Evolutionary conservation across 129 eudicot species (phyloP).

Genomic region (Artemisia tridentata): DNA sequence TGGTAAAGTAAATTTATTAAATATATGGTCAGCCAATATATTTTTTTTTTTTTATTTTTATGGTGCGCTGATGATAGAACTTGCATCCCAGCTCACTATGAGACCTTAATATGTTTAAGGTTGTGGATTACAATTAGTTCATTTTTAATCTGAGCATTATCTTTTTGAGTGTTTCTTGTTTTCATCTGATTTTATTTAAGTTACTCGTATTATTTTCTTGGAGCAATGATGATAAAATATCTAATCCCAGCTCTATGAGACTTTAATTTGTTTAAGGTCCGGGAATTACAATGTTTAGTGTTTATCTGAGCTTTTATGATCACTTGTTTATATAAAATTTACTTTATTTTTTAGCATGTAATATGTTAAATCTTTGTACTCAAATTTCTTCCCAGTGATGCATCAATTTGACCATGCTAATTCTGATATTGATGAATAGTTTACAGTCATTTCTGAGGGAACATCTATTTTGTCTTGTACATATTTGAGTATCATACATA

Average conservation of each 20-base stretch:
- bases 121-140: constrained; percentile 38
- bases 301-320: constrained; percentile 28
- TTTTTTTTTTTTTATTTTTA: too few species aligned
- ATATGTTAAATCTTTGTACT: too few species aligned
- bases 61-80: constrained; percentile 36
- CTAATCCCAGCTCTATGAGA: constrained; percentile 53
- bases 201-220: too few species aligned
- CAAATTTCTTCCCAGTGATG: constrained; percentile 27
- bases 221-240: constrained; percentile 41
- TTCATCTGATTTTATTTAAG: too few species aligned
- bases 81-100: constrained; percentile 49
- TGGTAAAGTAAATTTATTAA: too few species aligned
- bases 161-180: background rate
- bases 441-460: constrained; percentile 34
- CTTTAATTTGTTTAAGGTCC: constrained; percentile 37
- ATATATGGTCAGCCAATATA: too few species aligned
- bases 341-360: too few species aligned
- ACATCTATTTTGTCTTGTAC: background rate
- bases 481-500: too few species aligned
- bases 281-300: constrained; percentile 34
- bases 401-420: constrained; percentile 34
- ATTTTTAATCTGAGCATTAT: constrained; percentile 16
- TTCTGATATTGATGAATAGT: constrained; percentile 36
- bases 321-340: background rate
- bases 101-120: constrained; percentile 42